Base-by-base conservation (phyloP, 768 basidiomycete species). In the Cyclocybe aegerita region DNA sequence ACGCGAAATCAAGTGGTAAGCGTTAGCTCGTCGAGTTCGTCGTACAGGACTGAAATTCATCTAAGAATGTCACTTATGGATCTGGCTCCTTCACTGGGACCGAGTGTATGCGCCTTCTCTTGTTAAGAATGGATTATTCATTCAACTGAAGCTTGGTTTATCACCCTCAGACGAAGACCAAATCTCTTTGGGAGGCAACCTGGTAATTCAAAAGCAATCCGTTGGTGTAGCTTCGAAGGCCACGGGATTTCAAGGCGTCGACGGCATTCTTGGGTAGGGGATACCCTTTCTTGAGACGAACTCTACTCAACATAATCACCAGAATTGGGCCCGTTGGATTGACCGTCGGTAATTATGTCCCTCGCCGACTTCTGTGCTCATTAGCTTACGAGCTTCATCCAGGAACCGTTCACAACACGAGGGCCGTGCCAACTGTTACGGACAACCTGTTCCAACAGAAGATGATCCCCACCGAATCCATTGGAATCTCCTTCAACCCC, bases 401-500 rank as follows among this genome's bases (percentile, higher is more conserved):
- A 55, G 60, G 63, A 58, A 79, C 76, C n/a, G 75, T 80, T 34
- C 64, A 65, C 3, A 63, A 65, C 46, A 67, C 64, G 8, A 39
- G 60, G 2, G 60, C 63, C 14, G 73, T 81, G 15, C 77, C 80
- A 7, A 83, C 82, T 9, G 75, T 85, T 12, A 80, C 75, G n/a
- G 77, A 83, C 65, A 84, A 78, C 62, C 71, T 83, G 9, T 78
- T 70, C 62, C 33, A 64, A 8, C 72, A 80, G 59, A 75, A 77
- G 8, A 64, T 63, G 2, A 83, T 85, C 52, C 41, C 70, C 10
- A 56, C 66, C 9, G 65, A 79, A 53, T 69, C 71, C 3, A 67
- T 83, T 48, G 79, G 78, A 4, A 78, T 82, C 59, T 82, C 70
- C 44, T 84, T 75, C 57, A 62, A 70, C 49, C 82, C 81, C 10